Evolutionary conservation across 345 rosid species (phyloP), one percentile per base, ranked within the genome.

Genomic region (Brassica incana): DNA sequence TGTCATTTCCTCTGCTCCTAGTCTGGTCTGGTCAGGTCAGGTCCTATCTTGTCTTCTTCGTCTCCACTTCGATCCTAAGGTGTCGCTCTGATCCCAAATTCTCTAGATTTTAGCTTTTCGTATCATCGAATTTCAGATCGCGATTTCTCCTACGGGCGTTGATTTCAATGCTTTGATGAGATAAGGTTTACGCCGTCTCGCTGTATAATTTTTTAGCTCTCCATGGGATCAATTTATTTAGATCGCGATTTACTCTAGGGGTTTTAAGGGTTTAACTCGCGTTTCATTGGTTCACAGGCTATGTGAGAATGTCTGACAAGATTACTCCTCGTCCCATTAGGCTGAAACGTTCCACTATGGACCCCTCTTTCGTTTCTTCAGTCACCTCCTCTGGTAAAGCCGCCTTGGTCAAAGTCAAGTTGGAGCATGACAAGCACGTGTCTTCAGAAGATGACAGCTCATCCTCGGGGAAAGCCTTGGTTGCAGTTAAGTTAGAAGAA

Each of bases 401-500:
- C 45, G 14, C 50, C 50, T 29, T 62, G 38, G 9, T 62, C 38
- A 62, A 62, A 29, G 66, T 62, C 0, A 62, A 62, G 18, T 14
- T 62, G 0, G 66, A 62, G 66, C 32, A 27, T 33, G 65, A 12
- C 15, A 83, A 82, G 23, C 84, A 29, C 65, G 83, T 67, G 50
- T 58, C 80, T 65, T 72, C 61, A 48, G 7, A 6, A 35, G 18
- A 18, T 52, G 81, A 35, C 66, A 5, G 1, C 67, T 70, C 78
- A 9, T 43, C 50, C n/a, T 10, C 14, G 3, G 3, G 15, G 73
- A 80, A 78, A 23, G 72, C 78, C 30, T 27, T 89, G 35, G 65
- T 79, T 9, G 1, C 52, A 58, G 75, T 88, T 38, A 80, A 86
- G 79, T 45, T 71, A 77, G 77, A 69, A 27, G 45, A 40, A 8